phyloP scores from a whole-genome alignment of 371 early-diverging fungal genomes.

The Rhizopus arrhizus region DNA sequence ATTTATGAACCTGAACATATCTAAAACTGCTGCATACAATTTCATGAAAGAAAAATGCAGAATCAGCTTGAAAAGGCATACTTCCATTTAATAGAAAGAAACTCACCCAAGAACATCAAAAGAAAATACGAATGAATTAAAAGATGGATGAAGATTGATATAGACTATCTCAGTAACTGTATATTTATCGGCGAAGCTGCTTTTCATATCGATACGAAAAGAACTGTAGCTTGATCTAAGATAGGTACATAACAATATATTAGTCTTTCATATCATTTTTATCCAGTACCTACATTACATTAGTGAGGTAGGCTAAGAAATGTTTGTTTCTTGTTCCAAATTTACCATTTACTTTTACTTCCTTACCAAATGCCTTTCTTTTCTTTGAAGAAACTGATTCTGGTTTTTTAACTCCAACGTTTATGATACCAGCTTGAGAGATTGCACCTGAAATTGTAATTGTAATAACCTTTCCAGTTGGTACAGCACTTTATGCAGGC shows the following conservation, averaged over 20 bases:
- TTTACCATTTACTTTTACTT: slow-evolving; percentile 12
- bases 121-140: too few species aligned
- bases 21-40: too few species aligned
- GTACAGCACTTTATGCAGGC: slow-evolving; percentile 15
- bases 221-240: too few species aligned
- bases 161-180: too few species aligned
- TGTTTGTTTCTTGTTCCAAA: slow-evolving; percentile 19
- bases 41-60: too few species aligned
- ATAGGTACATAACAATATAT: not conserved
- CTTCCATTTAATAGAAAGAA: too few species aligned
- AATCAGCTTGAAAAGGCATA: too few species aligned
- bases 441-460: slow-evolving; percentile 16
- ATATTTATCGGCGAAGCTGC: too few species aligned
- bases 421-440: slow-evolving; percentile 14
- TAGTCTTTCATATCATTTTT: slow-evolving; percentile 18
- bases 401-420: slow-evolving; percentile 20
- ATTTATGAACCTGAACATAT: too few species aligned
- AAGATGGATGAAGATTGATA: too few species aligned
- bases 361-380: slow-evolving; percentile 9
- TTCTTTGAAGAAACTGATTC: slow-evolving; percentile 22
- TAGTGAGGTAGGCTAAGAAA: slow-evolving; percentile 15
- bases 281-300: slow-evolving; percentile 20
- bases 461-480: slow-evolving; percentile 17
- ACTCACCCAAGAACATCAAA: too few species aligned
- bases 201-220: too few species aligned